These are phyloP conservation scores for Lentinula sp. DNA, from an alignment of 768 basidiomycete species.

Conservation along the genomic window DNA sequence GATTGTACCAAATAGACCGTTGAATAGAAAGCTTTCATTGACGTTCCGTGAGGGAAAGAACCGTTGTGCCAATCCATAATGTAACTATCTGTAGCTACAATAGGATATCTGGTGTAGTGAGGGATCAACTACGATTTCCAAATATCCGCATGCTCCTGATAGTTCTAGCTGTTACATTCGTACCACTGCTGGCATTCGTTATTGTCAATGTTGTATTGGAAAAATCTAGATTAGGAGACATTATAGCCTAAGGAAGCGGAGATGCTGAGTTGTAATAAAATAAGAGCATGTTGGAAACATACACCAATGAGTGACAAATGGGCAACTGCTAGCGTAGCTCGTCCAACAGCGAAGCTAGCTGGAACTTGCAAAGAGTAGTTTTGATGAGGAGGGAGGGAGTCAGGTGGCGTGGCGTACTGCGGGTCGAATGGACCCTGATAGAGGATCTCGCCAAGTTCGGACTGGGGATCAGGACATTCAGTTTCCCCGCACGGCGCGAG, in stretches of 20 bases:
- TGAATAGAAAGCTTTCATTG: background rate
- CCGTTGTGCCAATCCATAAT: too few species aligned
- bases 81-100: too few species aligned
- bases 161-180: background rate
- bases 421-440: conserved; percentile 28
- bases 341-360: conserved; percentile 16
- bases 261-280: background rate
- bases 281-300: conserved; percentile 10
- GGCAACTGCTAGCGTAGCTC: conserved; percentile 28
- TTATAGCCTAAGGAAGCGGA: conserved; percentile 22
- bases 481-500: conserved; percentile 18
- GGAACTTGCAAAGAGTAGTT: conserved; percentile 41
- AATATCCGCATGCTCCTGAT: background rate
- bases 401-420: conserved; percentile 15
- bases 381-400: conserved; percentile 31
- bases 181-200: background rate
- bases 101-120: too few species aligned
- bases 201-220: conserved; percentile 25
- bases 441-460: conserved; percentile 23
- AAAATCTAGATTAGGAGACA: conserved; percentile 22
- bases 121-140: background rate
- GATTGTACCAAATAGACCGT: background rate
- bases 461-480: conserved; percentile 18
- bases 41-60: background rate
- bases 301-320: conserved; percentile 36